Evolutionary conservation across 2,329 filamentous ascomycete species (phyloP).

Genomic region (Rutstroemia sp.): DNA sequence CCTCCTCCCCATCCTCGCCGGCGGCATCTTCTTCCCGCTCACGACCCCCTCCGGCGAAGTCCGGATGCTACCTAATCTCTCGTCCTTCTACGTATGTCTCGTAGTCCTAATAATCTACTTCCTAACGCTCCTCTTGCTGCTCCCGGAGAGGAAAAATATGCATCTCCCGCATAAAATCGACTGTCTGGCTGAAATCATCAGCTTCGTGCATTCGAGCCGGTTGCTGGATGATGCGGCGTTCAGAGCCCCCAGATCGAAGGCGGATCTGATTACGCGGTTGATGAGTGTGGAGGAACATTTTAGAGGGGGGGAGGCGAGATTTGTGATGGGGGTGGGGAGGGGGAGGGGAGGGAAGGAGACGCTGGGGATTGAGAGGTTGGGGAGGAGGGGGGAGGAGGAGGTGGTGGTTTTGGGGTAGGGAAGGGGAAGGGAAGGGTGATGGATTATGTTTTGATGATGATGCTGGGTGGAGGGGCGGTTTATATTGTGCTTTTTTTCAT

Average conservation of each 20-base stretch:
- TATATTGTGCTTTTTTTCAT: not conserved
- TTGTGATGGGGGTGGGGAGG: constrained; percentile 24
- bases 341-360: constrained; percentile 23
- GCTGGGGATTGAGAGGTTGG: constrained; percentile 26
- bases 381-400: constrained; percentile 13
- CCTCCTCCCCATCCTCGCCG: constrained; percentile 58
- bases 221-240: constrained; percentile 69
- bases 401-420: not conserved
- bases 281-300: constrained; percentile 26
- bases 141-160: constrained; percentile 53
- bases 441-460: not conserved
- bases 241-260: constrained; percentile 56
- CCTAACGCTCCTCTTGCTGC: constrained; percentile 52
- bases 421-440: not conserved
- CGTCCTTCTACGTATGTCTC: constrained; percentile 67
- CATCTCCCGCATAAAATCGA: constrained; percentile 66
- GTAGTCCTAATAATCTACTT: constrained; percentile 65
- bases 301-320: constrained; percentile 15
- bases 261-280: constrained; percentile 61
- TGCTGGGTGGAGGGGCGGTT: not conserved
- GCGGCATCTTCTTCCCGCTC: constrained; percentile 68
- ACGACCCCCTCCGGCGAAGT: constrained; percentile 46
- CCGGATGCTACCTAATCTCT: constrained; percentile 64
- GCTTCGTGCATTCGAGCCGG: constrained; percentile 67
- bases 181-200: constrained; percentile 69